phyloP scores from a whole-genome alignment of 176 grass and related monocot genomes.

The Lolium perenne region DNA sequence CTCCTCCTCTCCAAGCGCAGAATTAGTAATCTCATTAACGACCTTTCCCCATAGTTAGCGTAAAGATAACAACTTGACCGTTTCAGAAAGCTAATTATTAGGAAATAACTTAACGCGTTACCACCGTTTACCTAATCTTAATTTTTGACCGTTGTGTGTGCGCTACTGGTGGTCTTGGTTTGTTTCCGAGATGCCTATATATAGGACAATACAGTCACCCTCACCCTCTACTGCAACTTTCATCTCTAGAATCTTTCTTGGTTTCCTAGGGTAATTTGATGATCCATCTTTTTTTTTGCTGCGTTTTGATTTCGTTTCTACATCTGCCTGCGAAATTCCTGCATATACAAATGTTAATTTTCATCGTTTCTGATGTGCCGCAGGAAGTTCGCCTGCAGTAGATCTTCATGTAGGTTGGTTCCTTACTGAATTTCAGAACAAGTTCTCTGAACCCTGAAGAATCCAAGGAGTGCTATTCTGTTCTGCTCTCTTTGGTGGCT shows the following conservation, averaged over 20 bases:
- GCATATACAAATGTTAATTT: background rate
- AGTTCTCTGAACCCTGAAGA: constrained; percentile 2
- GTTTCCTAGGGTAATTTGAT: constrained; percentile 10
- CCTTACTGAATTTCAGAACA: constrained; percentile 8
- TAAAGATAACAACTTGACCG: constrained; percentile 21
- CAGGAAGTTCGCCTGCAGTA: constrained; percentile 38
- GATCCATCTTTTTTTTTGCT: background rate
- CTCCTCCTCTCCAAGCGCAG: background rate
- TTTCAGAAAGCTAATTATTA: constrained; percentile 26
- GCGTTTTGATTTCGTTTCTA: constrained; percentile 6
- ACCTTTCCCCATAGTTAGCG: background rate
- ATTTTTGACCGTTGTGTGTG: constrained; percentile 45
- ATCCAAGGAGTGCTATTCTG: constrained; percentile 13
- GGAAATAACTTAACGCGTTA: no score
- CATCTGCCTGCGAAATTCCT: background rate
- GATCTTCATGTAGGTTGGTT: constrained; percentile 26
- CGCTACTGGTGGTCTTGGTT: background rate
- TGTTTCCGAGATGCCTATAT: constrained; percentile 3
- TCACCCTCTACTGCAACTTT: background rate
- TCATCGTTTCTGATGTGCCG: constrained; percentile 33
- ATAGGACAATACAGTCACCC: constrained; percentile 20
- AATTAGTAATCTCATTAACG: background rate
- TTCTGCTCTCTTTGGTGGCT: constrained; percentile 27
- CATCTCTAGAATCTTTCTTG: constrained; percentile 17
- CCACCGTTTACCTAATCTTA: constrained; percentile 6